Base-by-base conservation (phyloP, 1,139 yeast species). In the Kluyveromyces sp. region DNA sequence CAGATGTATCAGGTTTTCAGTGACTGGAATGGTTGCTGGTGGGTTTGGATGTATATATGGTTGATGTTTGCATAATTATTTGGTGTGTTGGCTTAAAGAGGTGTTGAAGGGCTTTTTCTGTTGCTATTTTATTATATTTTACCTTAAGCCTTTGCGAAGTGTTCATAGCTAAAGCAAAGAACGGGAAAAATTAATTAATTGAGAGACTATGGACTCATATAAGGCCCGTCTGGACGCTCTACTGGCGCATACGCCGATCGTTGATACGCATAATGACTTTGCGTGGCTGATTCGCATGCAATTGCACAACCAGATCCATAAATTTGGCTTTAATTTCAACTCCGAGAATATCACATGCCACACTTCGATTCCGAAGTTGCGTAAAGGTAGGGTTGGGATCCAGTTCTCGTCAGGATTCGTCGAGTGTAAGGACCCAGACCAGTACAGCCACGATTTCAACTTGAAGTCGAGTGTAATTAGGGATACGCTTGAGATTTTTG, bases 401-500 rank as follows among this genome's bases (percentile, higher is more conserved):
- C 78, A 74, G 51, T 74, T 74, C 53, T 74, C 74, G 58, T 67
- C 73, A 47, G 71, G 74, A 33, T 74, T 54, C 54, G 71, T 74
- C 36, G 78, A 72, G 51, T 71, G 75, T 48, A 69, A 70, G 49
- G 68, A 67, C 43, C 63, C 60, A 3, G 71, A 71, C 49, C 60
- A 60, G 38, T 55, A 66, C 7, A 72, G 68, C 47, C 67, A 66
- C 42, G 72, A 73, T 49, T 73, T 73, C 59, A 68, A 73, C 53
- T 60, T 59, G 48, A 62, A 69, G 32, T 70, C 65, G 45, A 64
- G 65, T 41, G 72, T 69, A 1, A 78, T 75, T 2, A 60, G 79
- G 48, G 79, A 75, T 53, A 75, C 79, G 1, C 48, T 76, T 53
- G 80, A 76, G 49, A 79, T 74, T 54, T 73, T 76, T 40, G 81